A percentile compares a stretch with the other conserved stretches of the same genome.
phyloP scores from a whole-genome alignment of 495 filamentous ascomycete genomes.

The Xylaria castorea region DNA sequence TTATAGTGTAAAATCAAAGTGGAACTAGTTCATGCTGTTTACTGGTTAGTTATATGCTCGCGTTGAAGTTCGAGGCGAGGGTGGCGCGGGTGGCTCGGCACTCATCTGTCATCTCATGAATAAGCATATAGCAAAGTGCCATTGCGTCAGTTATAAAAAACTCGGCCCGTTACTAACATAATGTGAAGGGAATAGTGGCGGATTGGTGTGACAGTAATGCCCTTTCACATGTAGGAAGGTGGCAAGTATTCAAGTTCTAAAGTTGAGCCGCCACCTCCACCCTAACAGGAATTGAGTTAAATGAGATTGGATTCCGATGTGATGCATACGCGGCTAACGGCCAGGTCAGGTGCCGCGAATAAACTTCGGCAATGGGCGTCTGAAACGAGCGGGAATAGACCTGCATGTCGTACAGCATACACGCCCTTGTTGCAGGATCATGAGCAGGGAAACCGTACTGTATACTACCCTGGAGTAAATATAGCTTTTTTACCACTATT shows the following conservation, averaged over 20 bases:
- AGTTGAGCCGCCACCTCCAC: neutral
- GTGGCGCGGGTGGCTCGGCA: neutral
- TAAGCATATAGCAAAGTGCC: neutral
- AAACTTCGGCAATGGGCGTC: neutral
- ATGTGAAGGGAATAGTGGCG: neutral
- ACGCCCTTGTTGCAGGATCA: neutral
- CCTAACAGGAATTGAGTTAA: neutral
- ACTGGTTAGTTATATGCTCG: neutral
- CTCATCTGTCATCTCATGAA: neutral
- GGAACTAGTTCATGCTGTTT: neutral
- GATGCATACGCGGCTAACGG: neutral
- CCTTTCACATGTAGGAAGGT: neutral
- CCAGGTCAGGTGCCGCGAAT: neutral
- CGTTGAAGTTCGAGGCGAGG: neutral
- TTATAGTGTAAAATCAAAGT: neutral
- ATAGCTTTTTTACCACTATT: neutral
- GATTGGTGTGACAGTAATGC: neutral
- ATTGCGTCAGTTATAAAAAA: neutral
- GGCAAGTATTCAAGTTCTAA: neutral
- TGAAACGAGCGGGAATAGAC: constrained; percentile 2
- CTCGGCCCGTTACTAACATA: neutral
- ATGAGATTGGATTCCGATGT: neutral
- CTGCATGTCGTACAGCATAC: neutral
- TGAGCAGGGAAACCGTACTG: neutral
- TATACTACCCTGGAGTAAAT: constrained; percentile 10